A percentile compares a stretch with the other conserved stretches of the same genome.
Conservation (phyloP, 75 land plant genomes). For the Picea sitchensis region DNA sequence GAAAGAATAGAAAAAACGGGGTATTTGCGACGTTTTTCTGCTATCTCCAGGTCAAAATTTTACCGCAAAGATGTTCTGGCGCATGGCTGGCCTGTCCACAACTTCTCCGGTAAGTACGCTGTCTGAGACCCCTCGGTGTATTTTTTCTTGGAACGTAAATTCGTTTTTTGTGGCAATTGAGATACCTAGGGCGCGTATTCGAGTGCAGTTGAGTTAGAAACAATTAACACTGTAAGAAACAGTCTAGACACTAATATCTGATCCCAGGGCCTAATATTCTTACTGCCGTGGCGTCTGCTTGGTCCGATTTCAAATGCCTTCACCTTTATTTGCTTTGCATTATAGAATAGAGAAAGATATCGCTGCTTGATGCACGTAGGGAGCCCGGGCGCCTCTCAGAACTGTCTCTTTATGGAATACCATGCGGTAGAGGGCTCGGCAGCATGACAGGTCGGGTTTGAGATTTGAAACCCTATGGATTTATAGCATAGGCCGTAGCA, state of each 20-base stretch:
- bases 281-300: not conserved
- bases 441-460: no score
- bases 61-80: constrained; percentile 66
- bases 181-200: not conserved
- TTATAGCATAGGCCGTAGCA: no score
- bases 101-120: constrained; percentile 57
- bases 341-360: not conserved
- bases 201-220: not conserved
- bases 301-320: not conserved
- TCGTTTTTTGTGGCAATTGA: not conserved
- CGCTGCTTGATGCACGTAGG: not conserved
- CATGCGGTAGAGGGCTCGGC: no score
- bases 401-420: not conserved
- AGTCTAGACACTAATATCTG: not conserved
- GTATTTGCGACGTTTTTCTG: constrained; percentile 4
- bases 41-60: not conserved
- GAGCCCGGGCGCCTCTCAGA: not conserved
- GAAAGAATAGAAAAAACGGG: not conserved
- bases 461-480: no score
- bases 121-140: not conserved
- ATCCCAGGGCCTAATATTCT: not conserved
- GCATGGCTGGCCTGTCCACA: constrained; percentile 69
- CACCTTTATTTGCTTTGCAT: not conserved
- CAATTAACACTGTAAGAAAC: not conserved
- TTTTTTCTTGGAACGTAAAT: not conserved